Base-by-base conservation (phyloP, 2,329 filamentous ascomycete genomes). In the Diaporthe amygdali region DNA sequence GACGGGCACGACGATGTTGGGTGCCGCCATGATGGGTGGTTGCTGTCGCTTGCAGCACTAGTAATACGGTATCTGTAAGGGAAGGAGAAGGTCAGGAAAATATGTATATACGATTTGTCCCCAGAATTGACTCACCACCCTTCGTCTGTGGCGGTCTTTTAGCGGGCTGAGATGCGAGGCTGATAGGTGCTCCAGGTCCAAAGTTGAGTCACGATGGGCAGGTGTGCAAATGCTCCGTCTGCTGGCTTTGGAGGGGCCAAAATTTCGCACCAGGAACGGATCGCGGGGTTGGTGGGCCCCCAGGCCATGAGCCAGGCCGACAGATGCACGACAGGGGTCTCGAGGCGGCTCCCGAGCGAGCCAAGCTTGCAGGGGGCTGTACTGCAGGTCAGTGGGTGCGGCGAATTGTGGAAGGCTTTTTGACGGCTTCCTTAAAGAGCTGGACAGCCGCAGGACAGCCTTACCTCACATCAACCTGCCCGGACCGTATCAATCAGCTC, bases 1-100 rank as follows among this genome's bases (percentile, higher is more conserved):
- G 75, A 89, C 82, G 71, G 83, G 81, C 71, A 88, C 81, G 73
- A 79, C 81, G 79, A 87, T 86, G 80, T 88, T 82, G 78, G 85
- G 85, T 79, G 87, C 82, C 79, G 85, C 84, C 86, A 88, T 88
- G 77, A 6, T 70, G 52, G 59, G 66, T 46, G 66, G 12, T 37
- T 47, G 32, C 30, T 68, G 64, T 51, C 46, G 51, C 52, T 69
- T 41, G 25, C 41, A 37, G 34, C 66, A 51, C 52, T 47, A 17
- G 39, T 17, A 67, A 22, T 1, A 41, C 15, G 41, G 12, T 47
- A 2, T 68, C 41, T 66, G 59, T 25, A n/a, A 41, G 20, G 5
- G 47, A 27, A 9, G 25, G 15, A 30, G 15, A 17, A 1, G 14
- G 49, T 70, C 34, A 59, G 67, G 2, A 37, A 7, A 39, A 22